Conservation (phyloP, 176 grass and related monocot genomes). For the Zea mays region Zm-B73-REFERENCE-NAM-5.0 NC_050097.1:187700501-187701000, state of each 20-base stretch:
- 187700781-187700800: constrained; percentile 71
- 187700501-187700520: neutral
- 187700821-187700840: constrained; percentile 73
- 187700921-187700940: constrained; percentile 52
- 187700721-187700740: constrained; percentile 5
- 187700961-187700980: constrained; percentile 80
- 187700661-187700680: constrained; percentile 7
- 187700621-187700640: neutral
- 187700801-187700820: constrained; percentile 82
- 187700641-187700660: neutral
- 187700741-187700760: constrained; percentile 60
- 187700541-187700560: neutral
- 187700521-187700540: too few species aligned
- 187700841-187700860: constrained; percentile 67
- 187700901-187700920: constrained; percentile 63
- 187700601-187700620: neutral
- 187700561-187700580: neutral
- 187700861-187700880: constrained; percentile 53
- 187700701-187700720: neutral
- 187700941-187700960: constrained; percentile 65
- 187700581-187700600: neutral
- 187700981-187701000: constrained; percentile 71
- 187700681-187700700: constrained; percentile 8
- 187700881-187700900: constrained; percentile 78
- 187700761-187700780: constrained; percentile 74